Conservation (phyloP, 192 early-diverging fungal species). For the Rhizophagus sp. region DNA sequence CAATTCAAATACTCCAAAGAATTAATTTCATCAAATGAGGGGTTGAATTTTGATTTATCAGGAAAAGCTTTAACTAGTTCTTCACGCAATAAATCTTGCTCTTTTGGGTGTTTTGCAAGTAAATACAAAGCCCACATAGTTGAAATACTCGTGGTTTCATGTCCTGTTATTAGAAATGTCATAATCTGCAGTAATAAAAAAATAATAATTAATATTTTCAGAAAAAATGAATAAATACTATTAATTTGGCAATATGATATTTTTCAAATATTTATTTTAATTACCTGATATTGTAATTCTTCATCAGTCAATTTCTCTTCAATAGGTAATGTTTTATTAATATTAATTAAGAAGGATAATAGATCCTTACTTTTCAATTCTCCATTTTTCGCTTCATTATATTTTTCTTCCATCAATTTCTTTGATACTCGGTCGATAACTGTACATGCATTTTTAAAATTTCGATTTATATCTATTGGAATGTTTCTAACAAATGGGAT, state of each 20-base stretch:
- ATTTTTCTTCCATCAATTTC: constrained; percentile 41
- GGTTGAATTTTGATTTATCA: too few relatives aligned
- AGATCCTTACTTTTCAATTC: too few relatives aligned
- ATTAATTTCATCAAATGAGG: too few relatives aligned
- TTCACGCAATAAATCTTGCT: too few relatives aligned
- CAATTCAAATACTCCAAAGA: constrained; percentile 38
- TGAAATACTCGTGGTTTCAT: constrained; percentile 55
- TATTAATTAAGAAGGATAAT: too few relatives aligned
- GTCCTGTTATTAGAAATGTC: constrained; percentile 43
- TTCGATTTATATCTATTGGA: constrained; percentile 12
- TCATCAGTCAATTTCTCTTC: constrained; percentile 41
- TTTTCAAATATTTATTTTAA: background rate
- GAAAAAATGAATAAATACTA: too few relatives aligned
- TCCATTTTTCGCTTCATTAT: constrained; percentile 25
- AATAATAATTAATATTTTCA: too few relatives aligned
- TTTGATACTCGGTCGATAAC: constrained; percentile 37
- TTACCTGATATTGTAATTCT: constrained; percentile 47
- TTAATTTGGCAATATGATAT: too few relatives aligned
- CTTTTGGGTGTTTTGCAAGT: too few relatives aligned
- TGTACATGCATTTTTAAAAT: constrained; percentile 8
- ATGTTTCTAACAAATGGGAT: constrained; percentile 29
- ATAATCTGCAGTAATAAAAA: too few relatives aligned
- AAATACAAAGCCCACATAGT: constrained; percentile 48
- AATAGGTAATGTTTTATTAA: too few relatives aligned
- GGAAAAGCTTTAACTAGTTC: too few relatives aligned